These are phyloP conservation scores for Saccharomycopsis capsularis DNA, from an alignment of 805 yeast genomes.

Conservation along the genomic window DNA sequence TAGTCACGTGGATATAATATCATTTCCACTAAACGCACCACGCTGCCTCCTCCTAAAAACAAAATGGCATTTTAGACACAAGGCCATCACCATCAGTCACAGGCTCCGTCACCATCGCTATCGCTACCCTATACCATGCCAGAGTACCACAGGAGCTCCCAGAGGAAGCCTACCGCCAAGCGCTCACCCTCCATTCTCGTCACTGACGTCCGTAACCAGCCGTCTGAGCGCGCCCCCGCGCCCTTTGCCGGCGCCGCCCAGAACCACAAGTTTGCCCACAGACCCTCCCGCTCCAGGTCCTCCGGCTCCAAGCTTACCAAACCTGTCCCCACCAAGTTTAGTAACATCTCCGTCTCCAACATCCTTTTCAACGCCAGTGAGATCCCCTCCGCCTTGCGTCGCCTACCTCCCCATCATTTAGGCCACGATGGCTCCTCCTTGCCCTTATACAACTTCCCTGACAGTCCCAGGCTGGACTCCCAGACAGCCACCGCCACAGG, in stretches of 20 bases:
- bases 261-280: constrained; percentile 18
- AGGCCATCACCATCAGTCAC: no score
- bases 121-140: no score
- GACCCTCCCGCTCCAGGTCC: constrained; percentile 9
- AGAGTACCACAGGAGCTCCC: not conserved
- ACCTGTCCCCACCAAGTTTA: constrained; percentile 37
- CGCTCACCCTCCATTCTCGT: constrained; percentile 91
- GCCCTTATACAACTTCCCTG: not conserved
- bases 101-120: no score
- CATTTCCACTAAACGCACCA: no score
- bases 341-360: constrained; percentile 76
- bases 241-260: constrained; percentile 69
- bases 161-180: constrained; percentile 56
- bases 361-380: constrained; percentile 74
- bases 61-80: no score
- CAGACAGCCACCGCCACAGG: not conserved
- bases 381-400: constrained; percentile 72
- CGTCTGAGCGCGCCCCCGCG: constrained; percentile 47
- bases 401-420: constrained; percentile 24
- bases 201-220: constrained; percentile 67
- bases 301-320: constrained; percentile 23
- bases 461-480: no score
- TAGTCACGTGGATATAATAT: no score
- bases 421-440: not conserved
- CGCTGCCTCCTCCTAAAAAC: no score